phyloP scores from a whole-genome alignment of 1,284 basidiomycete species.

The Trametes sp. region DNA sequence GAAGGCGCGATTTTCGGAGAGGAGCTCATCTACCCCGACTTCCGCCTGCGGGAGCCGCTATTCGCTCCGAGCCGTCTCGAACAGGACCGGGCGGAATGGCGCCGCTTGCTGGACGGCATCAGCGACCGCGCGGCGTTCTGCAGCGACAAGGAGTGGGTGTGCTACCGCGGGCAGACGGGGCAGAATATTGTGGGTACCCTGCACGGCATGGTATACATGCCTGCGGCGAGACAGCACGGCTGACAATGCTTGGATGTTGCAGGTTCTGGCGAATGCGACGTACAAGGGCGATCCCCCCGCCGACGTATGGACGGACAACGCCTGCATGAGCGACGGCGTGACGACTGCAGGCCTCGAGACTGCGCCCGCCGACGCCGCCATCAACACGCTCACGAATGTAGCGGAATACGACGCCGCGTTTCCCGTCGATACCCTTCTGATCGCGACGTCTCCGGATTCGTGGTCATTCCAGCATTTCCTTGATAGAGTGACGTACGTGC shows the following conservation, averaged over 20 bases:
- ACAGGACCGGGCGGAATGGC: slow-evolving; percentile 3
- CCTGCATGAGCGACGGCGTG: slow-evolving; percentile 21
- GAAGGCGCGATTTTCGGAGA: slow-evolving; percentile 13
- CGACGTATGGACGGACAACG: slow-evolving; percentile 12
- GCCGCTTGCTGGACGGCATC: slow-evolving; percentile 8
- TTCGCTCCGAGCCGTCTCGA: slow-evolving; percentile 7
- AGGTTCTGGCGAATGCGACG: slow-evolving; percentile 21
- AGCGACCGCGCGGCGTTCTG: slow-evolving; percentile 16
- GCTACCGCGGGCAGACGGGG: slow-evolving; percentile 18
- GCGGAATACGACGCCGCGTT: slow-evolving; percentile 12
- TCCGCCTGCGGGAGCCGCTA: slow-evolving; percentile 14
- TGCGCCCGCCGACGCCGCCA: neutral
- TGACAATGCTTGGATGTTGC: neutral
- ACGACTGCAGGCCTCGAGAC: slow-evolving; percentile 4
- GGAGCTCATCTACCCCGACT: slow-evolving; percentile 23
- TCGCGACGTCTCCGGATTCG: slow-evolving; percentile 20
- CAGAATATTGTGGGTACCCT: slow-evolving; percentile 16
- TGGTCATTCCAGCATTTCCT: slow-evolving; percentile 26
- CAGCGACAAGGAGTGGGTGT: slow-evolving; percentile 12
- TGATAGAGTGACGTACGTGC: slow-evolving; percentile 18
- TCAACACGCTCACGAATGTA: neutral
- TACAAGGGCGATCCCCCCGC: slow-evolving; percentile 12
- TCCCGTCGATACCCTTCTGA: slow-evolving; percentile 12
- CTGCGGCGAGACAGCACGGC: neutral
- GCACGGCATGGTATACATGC: neutral